These are phyloP conservation scores for Yamadazyma scolyti DNA, from an alignment of 805 yeast species.

Conservation along the genomic window DNA sequence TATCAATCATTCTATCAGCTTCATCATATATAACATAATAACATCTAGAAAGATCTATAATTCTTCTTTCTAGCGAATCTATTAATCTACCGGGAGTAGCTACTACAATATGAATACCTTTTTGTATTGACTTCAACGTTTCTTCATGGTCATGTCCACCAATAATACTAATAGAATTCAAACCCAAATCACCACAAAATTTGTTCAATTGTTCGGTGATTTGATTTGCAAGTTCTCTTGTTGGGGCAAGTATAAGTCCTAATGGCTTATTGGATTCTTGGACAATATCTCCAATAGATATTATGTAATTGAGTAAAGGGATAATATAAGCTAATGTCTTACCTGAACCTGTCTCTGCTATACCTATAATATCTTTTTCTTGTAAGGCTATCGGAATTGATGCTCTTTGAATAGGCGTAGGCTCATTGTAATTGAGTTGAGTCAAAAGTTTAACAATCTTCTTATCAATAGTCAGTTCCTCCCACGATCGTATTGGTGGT, in stretches of 20 bases:
- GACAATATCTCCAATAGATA: slow-evolving; percentile 31
- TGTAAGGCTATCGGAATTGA: slow-evolving; percentile 69
- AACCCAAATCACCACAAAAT: slow-evolving; percentile 38
- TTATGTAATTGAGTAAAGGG: slow-evolving; percentile 61
- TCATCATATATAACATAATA: slow-evolving; percentile 80
- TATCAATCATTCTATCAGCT: slow-evolving; percentile 92
- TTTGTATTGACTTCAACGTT: slow-evolving; percentile 54
- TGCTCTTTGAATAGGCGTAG: slow-evolving; percentile 91
- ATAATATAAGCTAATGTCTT: slow-evolving; percentile 81
- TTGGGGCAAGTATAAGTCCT: slow-evolving; percentile 80
- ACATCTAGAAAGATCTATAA: slow-evolving; percentile 57
- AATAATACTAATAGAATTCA: slow-evolving; percentile 61
- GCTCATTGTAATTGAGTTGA: slow-evolving; percentile 51
- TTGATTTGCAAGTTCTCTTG: slow-evolving; percentile 91
- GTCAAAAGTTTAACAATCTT: slow-evolving; percentile 25
- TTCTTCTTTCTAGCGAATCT: slow-evolving; percentile 71
- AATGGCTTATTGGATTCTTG: slow-evolving; percentile 65
- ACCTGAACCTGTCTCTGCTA: slow-evolving; percentile 98
- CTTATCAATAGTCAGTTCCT: slow-evolving; percentile 44
- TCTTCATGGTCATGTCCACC: slow-evolving; percentile 89
- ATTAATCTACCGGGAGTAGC: slow-evolving; percentile 94
- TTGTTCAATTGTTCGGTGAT: slow-evolving; percentile 64
- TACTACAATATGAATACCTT: slow-evolving; percentile 66
- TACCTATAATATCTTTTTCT: slow-evolving; percentile 69
- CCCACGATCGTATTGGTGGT: slow-evolving; percentile 74